These are phyloP conservation scores for Phlegmacium glaucopus DNA, from an alignment of 768 basidiomycete genomes.

Conservation along the genomic window DNA sequence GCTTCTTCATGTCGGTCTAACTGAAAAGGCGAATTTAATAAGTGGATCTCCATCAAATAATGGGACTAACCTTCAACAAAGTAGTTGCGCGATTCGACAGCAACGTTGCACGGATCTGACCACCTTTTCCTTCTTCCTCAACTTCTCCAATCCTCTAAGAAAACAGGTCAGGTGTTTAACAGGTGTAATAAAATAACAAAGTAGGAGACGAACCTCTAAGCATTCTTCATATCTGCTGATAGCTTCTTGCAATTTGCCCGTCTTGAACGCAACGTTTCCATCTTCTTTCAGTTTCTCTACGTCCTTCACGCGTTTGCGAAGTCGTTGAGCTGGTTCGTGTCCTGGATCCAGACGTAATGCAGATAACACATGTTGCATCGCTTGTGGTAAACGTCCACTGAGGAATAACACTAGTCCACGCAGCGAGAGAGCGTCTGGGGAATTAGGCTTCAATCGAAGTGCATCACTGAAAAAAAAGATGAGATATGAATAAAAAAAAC, in stretches of 20 bases:
- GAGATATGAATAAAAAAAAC: constrained; percentile 1
- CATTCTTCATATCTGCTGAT: constrained; percentile 67
- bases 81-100: constrained; percentile 85
- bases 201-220: constrained; percentile 48
- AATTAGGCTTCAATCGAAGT: constrained; percentile 64
- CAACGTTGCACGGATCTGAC: constrained; percentile 75
- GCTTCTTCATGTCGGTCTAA: constrained; percentile 66
- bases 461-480: constrained; percentile 53
- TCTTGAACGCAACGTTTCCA: constrained; percentile 76
- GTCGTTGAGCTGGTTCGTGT: constrained; percentile 60
- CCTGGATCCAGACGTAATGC: constrained; percentile 80
- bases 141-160: constrained; percentile 61
- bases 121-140: constrained; percentile 74
- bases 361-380: constrained; percentile 64
- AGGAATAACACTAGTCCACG: constrained; percentile 81
- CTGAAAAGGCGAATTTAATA: too few species aligned
- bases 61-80: constrained; percentile 55
- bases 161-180: not conserved
- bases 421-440: constrained; percentile 75
- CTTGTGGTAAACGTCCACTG: constrained; percentile 63
- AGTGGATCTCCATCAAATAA: constrained; percentile 9
- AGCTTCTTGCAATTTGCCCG: constrained; percentile 55
- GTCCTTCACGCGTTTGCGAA: constrained; percentile 78
- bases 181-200: not conserved
- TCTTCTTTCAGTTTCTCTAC: constrained; percentile 84